Percentiles rank a stretch among this genome's conserved stretches.
phyloP scores from a whole-genome alignment of 495 filamentous ascomycete genomes.

The Aspergillus olivimuriae region DNA sequence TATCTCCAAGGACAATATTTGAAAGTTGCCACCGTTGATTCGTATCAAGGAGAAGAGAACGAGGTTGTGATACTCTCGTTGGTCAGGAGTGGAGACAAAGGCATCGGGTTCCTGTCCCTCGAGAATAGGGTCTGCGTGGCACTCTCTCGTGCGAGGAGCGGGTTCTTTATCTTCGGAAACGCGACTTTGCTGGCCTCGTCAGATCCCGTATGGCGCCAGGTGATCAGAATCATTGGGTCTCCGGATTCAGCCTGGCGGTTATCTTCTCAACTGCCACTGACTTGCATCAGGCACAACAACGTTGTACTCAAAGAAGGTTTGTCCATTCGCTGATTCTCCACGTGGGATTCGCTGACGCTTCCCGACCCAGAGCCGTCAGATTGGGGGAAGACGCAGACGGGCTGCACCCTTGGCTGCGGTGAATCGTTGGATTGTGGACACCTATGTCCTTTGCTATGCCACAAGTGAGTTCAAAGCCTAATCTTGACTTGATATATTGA shows the following conservation, averaged over 20 bases:
- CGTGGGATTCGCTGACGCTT: constrained; percentile 1
- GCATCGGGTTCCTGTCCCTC: constrained; percentile 66
- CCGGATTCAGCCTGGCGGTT: constrained; percentile 16
- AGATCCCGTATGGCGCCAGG: constrained; percentile 29
- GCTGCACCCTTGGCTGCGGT: constrained; percentile 35
- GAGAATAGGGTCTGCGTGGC: constrained; percentile 83
- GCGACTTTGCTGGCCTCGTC: constrained; percentile 40
- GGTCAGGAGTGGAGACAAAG: constrained; percentile 60
- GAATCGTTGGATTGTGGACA: constrained; percentile 35
- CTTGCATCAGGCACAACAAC: constrained; percentile 33
- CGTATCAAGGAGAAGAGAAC: constrained; percentile 94
- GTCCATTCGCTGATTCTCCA: not conserved
- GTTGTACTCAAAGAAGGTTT: constrained; percentile 21
- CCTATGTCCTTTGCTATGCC: constrained; percentile 30
- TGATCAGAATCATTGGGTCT: constrained; percentile 29
- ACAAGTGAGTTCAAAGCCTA: constrained; percentile 28
- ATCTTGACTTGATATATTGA: too few species aligned
- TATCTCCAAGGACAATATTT: constrained; percentile 44
- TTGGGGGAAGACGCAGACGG: constrained; percentile 49
- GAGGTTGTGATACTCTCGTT: constrained; percentile 78
- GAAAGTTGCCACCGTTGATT: constrained; percentile 81
- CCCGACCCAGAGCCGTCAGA: constrained; percentile 20
- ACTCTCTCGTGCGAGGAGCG: constrained; percentile 75
- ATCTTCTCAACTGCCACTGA: constrained; percentile 32
- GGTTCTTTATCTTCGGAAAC: constrained; percentile 88